Evolutionary conservation across 352 stramenopile genomes (phyloP), one percentile per base, ranked within the genome.

Genomic region (Pythium monospermum): DNA sequence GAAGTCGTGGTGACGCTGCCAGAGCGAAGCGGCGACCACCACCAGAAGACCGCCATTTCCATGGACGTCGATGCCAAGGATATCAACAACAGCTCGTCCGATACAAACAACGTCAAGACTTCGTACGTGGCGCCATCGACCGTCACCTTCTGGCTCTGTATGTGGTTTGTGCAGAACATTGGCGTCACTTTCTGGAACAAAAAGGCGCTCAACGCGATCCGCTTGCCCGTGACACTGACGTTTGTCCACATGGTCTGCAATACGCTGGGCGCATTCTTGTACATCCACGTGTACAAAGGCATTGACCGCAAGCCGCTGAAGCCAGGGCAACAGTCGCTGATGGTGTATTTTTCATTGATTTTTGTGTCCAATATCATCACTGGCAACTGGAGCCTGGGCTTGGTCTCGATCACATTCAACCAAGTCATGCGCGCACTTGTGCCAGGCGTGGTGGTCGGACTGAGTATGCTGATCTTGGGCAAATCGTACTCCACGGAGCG

Each of bases 341-440:
- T 92, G 76, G 63, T 90, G n/a, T 89, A 85, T 53, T 92, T 92
- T 70, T 96, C 79, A 18, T 48, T 97, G 46, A 88, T 98, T 45
- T 98, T 98, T 49, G 89, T 93, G 31, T 88, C 94, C 59, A 98
- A 98, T 59, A 97, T 98, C 71, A 91, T 94, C 63, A 95, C 94
- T 41, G 93, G 93, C 57, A 98, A 98, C 69, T 88, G 87, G 61
- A 97, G 86, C 43, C 59, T 97, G 5, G 71, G 79, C 2, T 74
- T 96, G 55, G 91, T 98, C 7, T 96, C 89, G 16, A 96, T 98
- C 53, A 97, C 91, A 38, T 98, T 98, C 55, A 98, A 98, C 65
- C 93, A 98, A 73, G 84, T 97, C 38, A 95, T 96, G 84, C 74
- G 81, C 26, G 78, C 84, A 38, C 69, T 95, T 22, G 85, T 96